Percentiles rank a stretch among this genome's conserved stretches.
Evolutionary conservation across 208 protist species (phyloP).

Genomic region (Lotmaria passim): DNA sequence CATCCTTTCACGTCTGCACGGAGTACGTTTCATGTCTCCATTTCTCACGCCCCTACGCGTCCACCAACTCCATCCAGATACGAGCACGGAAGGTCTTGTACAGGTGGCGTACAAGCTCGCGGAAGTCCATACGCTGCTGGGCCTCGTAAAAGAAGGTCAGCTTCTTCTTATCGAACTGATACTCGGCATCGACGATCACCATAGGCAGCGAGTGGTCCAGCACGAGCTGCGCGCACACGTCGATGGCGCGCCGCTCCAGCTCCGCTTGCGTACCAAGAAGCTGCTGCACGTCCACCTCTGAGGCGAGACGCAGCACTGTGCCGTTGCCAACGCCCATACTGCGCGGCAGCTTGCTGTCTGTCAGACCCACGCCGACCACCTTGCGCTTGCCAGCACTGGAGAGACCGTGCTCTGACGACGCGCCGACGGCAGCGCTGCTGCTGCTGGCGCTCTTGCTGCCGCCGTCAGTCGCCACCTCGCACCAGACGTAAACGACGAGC

Average conservation of each 20-base stretch:
- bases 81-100: slow-evolving; percentile 89
- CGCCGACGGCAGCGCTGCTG: not conserved
- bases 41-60: slow-evolving; percentile 31
- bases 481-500: slow-evolving; percentile 86
- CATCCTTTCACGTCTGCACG: too few species aligned
- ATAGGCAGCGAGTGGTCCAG: slow-evolving; percentile 86
- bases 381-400: slow-evolving; percentile 3
- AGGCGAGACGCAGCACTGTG: slow-evolving; percentile 74
- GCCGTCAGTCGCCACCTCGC: slow-evolving; percentile 43
- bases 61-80: slow-evolving; percentile 92
- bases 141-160: slow-evolving; percentile 92
- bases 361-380: slow-evolving; percentile 65
- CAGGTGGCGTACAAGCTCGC: slow-evolving; percentile 86
- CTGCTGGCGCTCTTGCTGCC: slow-evolving; percentile 12
- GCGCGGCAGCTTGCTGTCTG: slow-evolving; percentile 58
- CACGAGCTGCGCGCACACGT: slow-evolving; percentile 79
- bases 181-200: slow-evolving; percentile 92
- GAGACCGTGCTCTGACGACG: not conserved
- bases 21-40: not conserved
- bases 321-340: slow-evolving; percentile 80
- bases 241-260: slow-evolving; percentile 80
- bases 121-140: slow-evolving; percentile 89
- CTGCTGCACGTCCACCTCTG: slow-evolving; percentile 66
- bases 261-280: slow-evolving; percentile 78
- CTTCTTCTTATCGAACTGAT: slow-evolving; percentile 93